A percentile compares a stretch with the other conserved stretches of the same genome.
Conservation (phyloP, 345 rosid genomes). For the Salix purpurea region DNA sequence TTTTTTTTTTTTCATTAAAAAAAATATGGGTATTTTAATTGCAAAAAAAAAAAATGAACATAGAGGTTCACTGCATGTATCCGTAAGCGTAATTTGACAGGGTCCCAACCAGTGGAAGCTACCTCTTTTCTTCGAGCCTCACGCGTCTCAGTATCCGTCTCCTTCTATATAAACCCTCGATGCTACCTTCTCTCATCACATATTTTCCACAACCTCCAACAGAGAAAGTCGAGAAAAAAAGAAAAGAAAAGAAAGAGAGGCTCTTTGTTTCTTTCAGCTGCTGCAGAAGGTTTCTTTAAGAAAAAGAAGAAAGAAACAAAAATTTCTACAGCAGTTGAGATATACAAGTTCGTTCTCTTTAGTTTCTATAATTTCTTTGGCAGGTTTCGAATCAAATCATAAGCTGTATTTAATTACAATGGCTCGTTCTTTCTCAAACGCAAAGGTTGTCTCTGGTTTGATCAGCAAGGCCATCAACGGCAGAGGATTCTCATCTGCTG, state of each 20-base stretch:
- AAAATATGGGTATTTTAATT: too few relatives aligned
- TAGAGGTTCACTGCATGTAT: not conserved
- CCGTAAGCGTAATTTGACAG: not conserved
- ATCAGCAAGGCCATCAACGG: slow-evolving; percentile 10
- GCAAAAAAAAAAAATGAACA: not conserved
- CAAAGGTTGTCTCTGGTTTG: slow-evolving; percentile 11
- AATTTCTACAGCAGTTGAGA: slow-evolving; percentile 6
- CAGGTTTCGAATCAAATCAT: not conserved
- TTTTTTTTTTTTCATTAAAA: not conserved
- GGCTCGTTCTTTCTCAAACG: slow-evolving; percentile 21
- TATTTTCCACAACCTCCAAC: not conserved
- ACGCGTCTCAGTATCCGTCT: not conserved
- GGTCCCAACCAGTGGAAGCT: not conserved
- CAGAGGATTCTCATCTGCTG: slow-evolving; percentile 11
- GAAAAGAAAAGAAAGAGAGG: not conserved
- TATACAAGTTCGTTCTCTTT: not conserved
- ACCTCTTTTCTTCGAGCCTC: not conserved
- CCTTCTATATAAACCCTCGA: slow-evolving; percentile 6
- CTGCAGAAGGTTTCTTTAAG: not conserved
- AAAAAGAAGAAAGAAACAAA: not conserved
- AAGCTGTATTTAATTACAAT: not conserved
- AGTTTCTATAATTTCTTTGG: not conserved
- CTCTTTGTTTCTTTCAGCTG: not conserved
- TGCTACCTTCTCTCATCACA: not conserved
- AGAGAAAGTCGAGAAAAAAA: not conserved